phyloP scores from a whole-genome alignment of 768 basidiomycete species.

The Chalciporus piperatus region DNA sequence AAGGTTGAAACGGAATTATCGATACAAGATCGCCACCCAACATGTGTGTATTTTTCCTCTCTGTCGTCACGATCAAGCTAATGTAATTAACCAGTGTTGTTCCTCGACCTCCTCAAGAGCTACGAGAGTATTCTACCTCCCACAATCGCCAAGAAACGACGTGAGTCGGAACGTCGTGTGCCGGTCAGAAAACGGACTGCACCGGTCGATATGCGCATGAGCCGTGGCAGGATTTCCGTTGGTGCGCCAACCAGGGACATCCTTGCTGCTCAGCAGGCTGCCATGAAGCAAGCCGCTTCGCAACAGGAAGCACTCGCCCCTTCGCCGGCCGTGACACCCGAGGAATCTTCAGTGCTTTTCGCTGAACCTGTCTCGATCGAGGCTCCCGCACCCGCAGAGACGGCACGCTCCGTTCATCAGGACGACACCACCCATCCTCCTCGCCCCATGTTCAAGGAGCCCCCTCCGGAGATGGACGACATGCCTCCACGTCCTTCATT shows the following conservation, averaged over 20 bases:
- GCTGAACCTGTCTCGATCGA: slow-evolving; percentile 17
- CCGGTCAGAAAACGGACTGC: slow-evolving; percentile 85
- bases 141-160: slow-evolving; percentile 80
- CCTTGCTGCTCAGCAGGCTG: slow-evolving; percentile 65
- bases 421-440: slow-evolving; percentile 16
- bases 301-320: slow-evolving; percentile 20
- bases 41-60: slow-evolving; percentile 44
- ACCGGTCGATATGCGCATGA: slow-evolving; percentile 84
- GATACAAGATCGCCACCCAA: slow-evolving; percentile 87
- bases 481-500: slow-evolving; percentile 45
- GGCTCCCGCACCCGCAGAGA: not conserved
- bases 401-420: slow-evolving; percentile 11
- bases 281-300: slow-evolving; percentile 48
- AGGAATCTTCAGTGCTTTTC: slow-evolving; percentile 17
- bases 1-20: slow-evolving; percentile 79
- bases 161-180: slow-evolving; percentile 81
- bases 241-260: slow-evolving; percentile 69
- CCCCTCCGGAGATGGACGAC: slow-evolving; percentile 43
- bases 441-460: slow-evolving; percentile 59
- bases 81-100: slow-evolving; percentile 51
- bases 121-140: slow-evolving; percentile 75
- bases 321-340: slow-evolving; percentile 11
- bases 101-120: slow-evolving; percentile 80
- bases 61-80: not conserved
- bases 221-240: slow-evolving; percentile 69